A percentile compares a stretch with the other conserved stretches of the same genome.
Conservation (phyloP, 2,329 filamentous ascomycete genomes). For the Cordyceps fumosorosea region DNA sequence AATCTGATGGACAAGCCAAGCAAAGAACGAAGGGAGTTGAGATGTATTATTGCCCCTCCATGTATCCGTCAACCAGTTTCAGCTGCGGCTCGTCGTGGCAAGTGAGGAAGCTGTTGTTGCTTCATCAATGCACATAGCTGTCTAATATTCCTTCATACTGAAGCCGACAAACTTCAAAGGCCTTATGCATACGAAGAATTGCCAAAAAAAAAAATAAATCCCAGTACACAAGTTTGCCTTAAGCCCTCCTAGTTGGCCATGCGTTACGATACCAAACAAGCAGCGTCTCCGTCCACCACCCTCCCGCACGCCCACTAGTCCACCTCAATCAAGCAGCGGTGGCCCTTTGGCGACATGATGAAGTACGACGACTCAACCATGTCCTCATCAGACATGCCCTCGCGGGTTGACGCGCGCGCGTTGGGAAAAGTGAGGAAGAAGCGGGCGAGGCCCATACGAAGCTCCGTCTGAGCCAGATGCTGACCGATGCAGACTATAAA, state of each 20-base stretch:
- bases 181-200: too few relatives aligned
- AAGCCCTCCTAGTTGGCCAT: too few relatives aligned
- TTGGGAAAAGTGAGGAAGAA: slow-evolving; percentile 44
- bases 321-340: slow-evolving; percentile 8
- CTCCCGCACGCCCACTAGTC: neutral
- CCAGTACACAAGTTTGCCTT: too few relatives aligned
- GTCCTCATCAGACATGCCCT: slow-evolving; percentile 29
- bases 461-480: slow-evolving; percentile 50
- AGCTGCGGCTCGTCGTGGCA: neutral
- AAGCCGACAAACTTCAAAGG: too few relatives aligned
- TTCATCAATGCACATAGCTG: too few relatives aligned
- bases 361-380: slow-evolving; percentile 30
- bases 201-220: too few relatives aligned
- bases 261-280: too few relatives aligned
- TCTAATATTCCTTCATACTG: too few relatives aligned
- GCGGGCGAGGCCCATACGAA: slow-evolving; percentile 42
- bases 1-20: neutral
- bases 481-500: slow-evolving; percentile 45
- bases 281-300: too few relatives aligned
- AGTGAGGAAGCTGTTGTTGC: neutral
- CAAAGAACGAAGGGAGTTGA: neutral
- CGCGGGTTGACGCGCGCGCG: slow-evolving; percentile 22
- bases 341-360: slow-evolving; percentile 16
- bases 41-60: neutral
- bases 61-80: neutral